Evolutionary conservation across 2,329 filamentous ascomycete species (phyloP).

Genomic region (Gliomastix tumulicola): DNA sequence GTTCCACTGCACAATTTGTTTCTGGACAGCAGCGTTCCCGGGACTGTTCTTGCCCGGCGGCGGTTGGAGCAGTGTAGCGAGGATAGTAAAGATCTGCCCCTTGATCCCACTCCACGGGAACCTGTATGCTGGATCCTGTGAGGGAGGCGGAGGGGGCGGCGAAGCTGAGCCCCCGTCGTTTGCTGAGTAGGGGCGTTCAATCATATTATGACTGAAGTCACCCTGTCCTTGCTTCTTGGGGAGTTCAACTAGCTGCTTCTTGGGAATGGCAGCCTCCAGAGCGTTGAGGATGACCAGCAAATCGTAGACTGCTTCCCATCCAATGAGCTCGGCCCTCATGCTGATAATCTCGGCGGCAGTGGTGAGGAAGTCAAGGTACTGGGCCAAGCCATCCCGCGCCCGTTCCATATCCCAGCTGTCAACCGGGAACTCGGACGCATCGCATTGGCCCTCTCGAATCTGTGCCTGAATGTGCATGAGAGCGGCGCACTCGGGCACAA

Average conservation of each 20-base stretch:
- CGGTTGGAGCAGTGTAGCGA: slow-evolving; percentile 85
- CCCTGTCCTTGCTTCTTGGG: slow-evolving; percentile 14
- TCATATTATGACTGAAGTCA: slow-evolving; percentile 28
- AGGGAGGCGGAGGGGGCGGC: slow-evolving; percentile 26
- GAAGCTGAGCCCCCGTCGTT: slow-evolving; percentile 13
- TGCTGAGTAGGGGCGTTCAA: slow-evolving; percentile 58
- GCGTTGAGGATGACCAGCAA: slow-evolving; percentile 81
- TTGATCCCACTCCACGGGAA: slow-evolving; percentile 73
- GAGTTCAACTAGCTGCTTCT: slow-evolving; percentile 58
- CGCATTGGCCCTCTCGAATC: slow-evolving; percentile 68
- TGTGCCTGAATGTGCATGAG: slow-evolving; percentile 90
- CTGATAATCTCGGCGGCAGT: slow-evolving; percentile 80
- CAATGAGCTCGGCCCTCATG: slow-evolving; percentile 76
- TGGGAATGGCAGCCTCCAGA: slow-evolving; percentile 80
- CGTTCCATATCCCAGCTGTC: slow-evolving; percentile 98
- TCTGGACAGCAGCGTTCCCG: slow-evolving; percentile 70
- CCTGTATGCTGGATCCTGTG: slow-evolving; percentile 58
- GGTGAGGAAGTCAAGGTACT: slow-evolving; percentile 90
- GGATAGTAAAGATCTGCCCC: slow-evolving; percentile 83
- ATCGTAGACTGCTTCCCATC: slow-evolving; percentile 89
- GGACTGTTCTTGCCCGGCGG: slow-evolving; percentile 54
- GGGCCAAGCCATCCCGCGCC: slow-evolving; percentile 88
- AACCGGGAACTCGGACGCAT: slow-evolving; percentile 83
- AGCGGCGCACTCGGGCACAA: slow-evolving; percentile 91
- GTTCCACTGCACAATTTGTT: slow-evolving; percentile 77